Evolutionary conservation across 1,139 yeast species (phyloP).

Genomic region (Oligophagozyma castellii): DNA sequence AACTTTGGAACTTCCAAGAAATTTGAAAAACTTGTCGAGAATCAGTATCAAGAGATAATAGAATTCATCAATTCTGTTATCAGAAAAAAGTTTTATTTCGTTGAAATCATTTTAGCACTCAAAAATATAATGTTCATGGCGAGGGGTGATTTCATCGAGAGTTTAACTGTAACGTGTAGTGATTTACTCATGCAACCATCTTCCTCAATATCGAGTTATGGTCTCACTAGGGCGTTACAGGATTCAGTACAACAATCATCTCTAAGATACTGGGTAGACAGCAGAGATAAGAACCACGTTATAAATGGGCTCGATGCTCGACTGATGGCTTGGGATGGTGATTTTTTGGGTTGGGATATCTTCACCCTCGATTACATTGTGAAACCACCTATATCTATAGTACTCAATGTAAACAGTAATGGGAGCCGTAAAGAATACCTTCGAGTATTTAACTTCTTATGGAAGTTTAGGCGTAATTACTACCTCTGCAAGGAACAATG

Average conservation of each 20-base stretch:
- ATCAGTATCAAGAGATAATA: constrained; percentile 45
- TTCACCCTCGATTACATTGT: constrained; percentile 76
- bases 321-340: constrained; percentile 55
- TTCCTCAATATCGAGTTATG: constrained; percentile 46
- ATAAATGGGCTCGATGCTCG: constrained; percentile 68
- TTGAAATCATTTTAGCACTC: constrained; percentile 44
- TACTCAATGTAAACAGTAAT: constrained; percentile 30
- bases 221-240: constrained; percentile 48
- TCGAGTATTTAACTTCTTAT: constrained; percentile 70
- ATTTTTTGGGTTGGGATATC: constrained; percentile 79
- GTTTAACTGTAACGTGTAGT: constrained; percentile 44
- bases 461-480: constrained; percentile 60
- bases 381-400: constrained; percentile 37
- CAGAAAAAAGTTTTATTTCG: constrained; percentile 35
- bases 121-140: constrained; percentile 59
- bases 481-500: constrained; percentile 37
- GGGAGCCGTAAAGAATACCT: constrained; percentile 48
- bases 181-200: constrained; percentile 50
- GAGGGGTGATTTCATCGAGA: constrained; percentile 64
- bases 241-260: constrained; percentile 58
- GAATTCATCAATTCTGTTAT: constrained; percentile 39
- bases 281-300: constrained; percentile 26
- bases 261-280: constrained; percentile 28
- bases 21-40: constrained; percentile 32
- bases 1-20: constrained; percentile 6